A percentile compares a stretch with the other conserved stretches of the same genome.
Evolutionary conservation across 192 early-diverging fungal genomes (phyloP).

Genomic region (Umbelopsis sp.): DNA sequence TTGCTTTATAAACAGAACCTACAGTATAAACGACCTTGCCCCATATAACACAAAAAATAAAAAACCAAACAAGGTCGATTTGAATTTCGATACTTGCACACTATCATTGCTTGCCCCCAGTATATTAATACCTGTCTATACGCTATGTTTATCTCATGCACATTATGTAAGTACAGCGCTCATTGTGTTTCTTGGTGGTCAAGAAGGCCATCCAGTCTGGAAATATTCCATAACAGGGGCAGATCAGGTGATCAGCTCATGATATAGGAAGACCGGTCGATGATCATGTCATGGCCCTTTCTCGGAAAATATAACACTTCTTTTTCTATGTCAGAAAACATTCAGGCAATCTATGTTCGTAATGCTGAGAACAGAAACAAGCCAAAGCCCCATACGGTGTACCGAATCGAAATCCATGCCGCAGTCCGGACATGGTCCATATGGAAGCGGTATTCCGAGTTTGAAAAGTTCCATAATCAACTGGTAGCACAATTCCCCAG

Average conservation of each 20-base stretch:
- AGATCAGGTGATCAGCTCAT: constrained; percentile 51
- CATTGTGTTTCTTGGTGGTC: too few relatives aligned
- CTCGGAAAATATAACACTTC: constrained; percentile 28
- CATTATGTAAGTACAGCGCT: too few relatives aligned
- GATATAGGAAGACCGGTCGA: constrained; percentile 27
- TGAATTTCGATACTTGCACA: not conserved
- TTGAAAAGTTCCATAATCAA: constrained; percentile 69
- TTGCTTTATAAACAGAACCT: not conserved
- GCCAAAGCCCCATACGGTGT: constrained; percentile 72
- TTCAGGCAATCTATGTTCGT: constrained; percentile 61
- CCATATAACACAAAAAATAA: not conserved
- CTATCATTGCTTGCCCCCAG: not conserved
- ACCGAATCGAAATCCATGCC: constrained; percentile 73
- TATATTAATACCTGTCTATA: too few relatives aligned
- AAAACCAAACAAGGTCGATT: not conserved
- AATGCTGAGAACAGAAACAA: constrained; percentile 50
- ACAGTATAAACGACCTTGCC: not conserved
- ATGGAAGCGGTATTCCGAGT: constrained; percentile 88
- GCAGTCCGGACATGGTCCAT: constrained; percentile 84
- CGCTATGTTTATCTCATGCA: too few relatives aligned
- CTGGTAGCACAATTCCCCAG: constrained; percentile 69
- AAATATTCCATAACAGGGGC: constrained; percentile 70
- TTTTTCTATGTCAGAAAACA: constrained; percentile 54
- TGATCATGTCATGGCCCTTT: constrained; percentile 27
- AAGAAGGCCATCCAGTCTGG: constrained; percentile 27